Conservation (phyloP, 2,329 filamentous ascomycete genomes). For the Pseudocercospora crystallina region DNA sequence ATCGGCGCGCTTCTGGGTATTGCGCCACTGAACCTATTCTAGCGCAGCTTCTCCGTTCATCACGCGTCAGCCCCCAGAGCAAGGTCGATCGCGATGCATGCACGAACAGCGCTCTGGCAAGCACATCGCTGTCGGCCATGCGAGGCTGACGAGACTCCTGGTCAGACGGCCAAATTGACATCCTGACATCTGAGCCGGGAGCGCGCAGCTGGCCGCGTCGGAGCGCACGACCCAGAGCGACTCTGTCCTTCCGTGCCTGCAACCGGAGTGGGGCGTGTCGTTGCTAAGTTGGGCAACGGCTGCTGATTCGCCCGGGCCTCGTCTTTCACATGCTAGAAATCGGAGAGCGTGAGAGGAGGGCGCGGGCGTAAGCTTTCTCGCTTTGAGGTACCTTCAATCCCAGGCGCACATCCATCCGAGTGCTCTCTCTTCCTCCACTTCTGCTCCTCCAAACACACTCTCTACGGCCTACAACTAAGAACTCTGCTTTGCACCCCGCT, state of each 20-base stretch:
- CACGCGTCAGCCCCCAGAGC: constrained; percentile 8
- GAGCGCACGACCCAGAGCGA: neutral
- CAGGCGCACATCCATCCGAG: no score
- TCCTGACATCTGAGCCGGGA: neutral
- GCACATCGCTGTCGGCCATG: constrained; percentile 9
- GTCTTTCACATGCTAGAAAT: no score
- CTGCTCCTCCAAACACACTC: no score
- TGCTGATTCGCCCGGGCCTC: no score
- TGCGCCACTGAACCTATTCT: constrained; percentile 7
- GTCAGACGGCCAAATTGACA: neutral
- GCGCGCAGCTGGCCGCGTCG: neutral
- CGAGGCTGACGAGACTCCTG: constrained; percentile 6
- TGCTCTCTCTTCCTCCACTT: no score
- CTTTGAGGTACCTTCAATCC: no score
- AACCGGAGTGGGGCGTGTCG: neutral
- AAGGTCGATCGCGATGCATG: constrained; percentile 2
- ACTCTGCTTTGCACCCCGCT: no score
- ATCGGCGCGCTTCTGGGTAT: neutral
- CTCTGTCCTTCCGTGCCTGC: constrained; percentile 1
- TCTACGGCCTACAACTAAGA: no score
- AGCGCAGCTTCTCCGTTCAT: constrained; percentile 9
- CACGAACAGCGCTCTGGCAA: no score
- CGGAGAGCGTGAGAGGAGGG: no score
- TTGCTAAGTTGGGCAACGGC: no score
- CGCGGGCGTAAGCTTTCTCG: no score